Conservation (phyloP, 2,329 filamentous ascomycete species). For the Beauveria sp. region DNA sequence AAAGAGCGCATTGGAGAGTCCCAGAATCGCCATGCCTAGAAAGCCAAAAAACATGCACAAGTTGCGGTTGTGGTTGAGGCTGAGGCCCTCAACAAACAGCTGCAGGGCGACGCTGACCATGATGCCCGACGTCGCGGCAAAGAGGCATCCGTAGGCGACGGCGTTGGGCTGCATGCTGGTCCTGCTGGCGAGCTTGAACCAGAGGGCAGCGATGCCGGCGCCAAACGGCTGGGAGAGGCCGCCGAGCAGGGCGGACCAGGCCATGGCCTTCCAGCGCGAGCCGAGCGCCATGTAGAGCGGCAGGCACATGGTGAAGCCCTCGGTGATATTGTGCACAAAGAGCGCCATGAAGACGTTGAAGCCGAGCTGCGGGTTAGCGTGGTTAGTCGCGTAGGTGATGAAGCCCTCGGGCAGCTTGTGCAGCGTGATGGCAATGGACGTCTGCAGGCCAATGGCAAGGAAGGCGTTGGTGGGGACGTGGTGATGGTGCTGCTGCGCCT, state of each 20-base stretch:
- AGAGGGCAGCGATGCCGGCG: conserved; percentile 73
- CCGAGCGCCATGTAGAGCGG: conserved; percentile 87
- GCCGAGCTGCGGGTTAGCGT: conserved; percentile 82
- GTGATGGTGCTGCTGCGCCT: conserved; percentile 66
- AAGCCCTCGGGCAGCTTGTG: conserved; percentile 89
- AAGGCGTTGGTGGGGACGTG: conserved; percentile 94
- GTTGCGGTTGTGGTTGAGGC: conserved; percentile 70
- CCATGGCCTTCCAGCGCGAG: conserved; percentile 72
- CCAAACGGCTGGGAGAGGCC: conserved; percentile 83
- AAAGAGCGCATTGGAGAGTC: conserved; percentile 78
- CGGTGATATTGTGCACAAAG: conserved; percentile 96
- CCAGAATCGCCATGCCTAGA: conserved; percentile 79
- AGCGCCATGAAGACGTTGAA: conserved; percentile 91
- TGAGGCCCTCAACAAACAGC: conserved; percentile 78
- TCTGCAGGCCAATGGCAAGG: conserved; percentile 90
- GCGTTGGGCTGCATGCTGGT: conserved; percentile 42
- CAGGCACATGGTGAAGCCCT: conserved; percentile 89
- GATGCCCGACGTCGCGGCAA: conserved; percentile 83
- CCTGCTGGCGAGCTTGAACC: conserved; percentile 65
- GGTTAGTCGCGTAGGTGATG: conserved; percentile 94
- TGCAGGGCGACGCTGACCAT: conserved; percentile 92
- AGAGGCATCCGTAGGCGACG: conserved; percentile 71
- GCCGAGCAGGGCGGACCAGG: conserved; percentile 75
- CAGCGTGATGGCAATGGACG: conserved; percentile 85
- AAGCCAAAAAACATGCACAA: conserved; percentile 76